Evolutionary conservation across 371 early-diverging fungal genomes (phyloP), one percentile per base, ranked within the genome.

Genomic region (Saksenaea vasiformis): DNA sequence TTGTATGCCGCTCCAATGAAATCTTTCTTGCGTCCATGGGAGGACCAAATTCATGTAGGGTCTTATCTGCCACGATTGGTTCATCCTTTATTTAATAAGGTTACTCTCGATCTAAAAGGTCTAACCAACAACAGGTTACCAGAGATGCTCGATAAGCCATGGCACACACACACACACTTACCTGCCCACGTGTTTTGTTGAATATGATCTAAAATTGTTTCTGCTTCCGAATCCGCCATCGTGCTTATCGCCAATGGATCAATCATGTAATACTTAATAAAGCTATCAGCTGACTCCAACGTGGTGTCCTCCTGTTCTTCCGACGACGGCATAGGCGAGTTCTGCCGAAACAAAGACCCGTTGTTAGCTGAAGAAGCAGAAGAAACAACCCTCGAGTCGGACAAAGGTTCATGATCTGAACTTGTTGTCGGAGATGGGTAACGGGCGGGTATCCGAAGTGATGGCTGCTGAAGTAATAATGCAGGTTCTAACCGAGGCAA

Each of bases 381-480:
- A 5, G 51, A 47, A 4, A 22, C 3, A 5, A 26, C 5, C 11
- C 22, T 47, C 22, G n/a, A 22, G 8, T 47, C 51, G 22, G 22
- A 22, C 11, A 11, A 47, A 19, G 51, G 22, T 22, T 47, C 51
- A 11, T 22, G 51, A 9, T 47, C 51, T 5, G 51, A 22, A 10
- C 19, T 47, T 47, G 31, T 36, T 34, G 37, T 35, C n/a, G 56
- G 65, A 17, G 65, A 64, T 5, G 65, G 65, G 2, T n/a, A 11
- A 0, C 65, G 36, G 10, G 65, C 35, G 15, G 65, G 65, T 5
- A 26, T 19, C n/a, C 65, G 34, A 22, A 55, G 37, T 3, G 1
- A 53, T 53, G 11, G 27, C 37, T 24, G 1, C 14, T 31, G 63
- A 24, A 54, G 38, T 13, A 41, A 41, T 27, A 44, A 19, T 17